Base-by-base conservation (phyloP, 2,329 filamentous ascomycete genomes). In the Trichoderma guizhouense region DNA sequence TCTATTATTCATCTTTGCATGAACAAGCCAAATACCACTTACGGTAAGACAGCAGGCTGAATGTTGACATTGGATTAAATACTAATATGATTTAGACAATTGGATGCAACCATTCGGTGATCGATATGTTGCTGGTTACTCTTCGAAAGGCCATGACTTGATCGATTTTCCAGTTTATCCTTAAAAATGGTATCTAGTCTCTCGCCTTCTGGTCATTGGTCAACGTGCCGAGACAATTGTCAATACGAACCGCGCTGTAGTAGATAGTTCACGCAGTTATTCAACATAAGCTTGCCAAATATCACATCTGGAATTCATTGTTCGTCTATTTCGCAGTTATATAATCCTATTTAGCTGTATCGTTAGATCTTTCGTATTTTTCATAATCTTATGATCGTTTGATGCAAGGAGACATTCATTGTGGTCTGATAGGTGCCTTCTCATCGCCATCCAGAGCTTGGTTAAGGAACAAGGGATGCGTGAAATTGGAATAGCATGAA, bases 101-200 rank as follows among this genome's bases (percentile, higher is more conserved):
- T 64, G 61, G 36, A 51, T 47, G 61, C 61, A 64, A 7, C 61
- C 61, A 14, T 64, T 21, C 39, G 39, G 61, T n/a, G 36, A 64
- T 47, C 34, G 36, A 43, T 47, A 64, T 8, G 14, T 26, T 3
- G 15, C 61, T n/a, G 61, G 61, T n/a, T 64, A 64, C 11, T 64
- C 61, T 0, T 28, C 61, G 15, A 64, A 64, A 9, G 39, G 34
- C 21, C 61, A 64, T 47, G 36, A 51, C 18, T 32, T 64, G 36
- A 64, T 64, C 26, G 61, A 47, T 51, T 7, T 7, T n/a, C 24
- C 61, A 14, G 36, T 64, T 64, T 47, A 64, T 21, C 61, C 39
- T 12, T 32, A 2, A 53, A 12, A 1, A n/a, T 21, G 5, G n/a
- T 4, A 21, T 21, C 21, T 3, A 12, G 6, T 21, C 47, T 53